Base-by-base conservation (phyloP, 768 basidiomycete genomes). In the Naganishia randhawae region DNA sequence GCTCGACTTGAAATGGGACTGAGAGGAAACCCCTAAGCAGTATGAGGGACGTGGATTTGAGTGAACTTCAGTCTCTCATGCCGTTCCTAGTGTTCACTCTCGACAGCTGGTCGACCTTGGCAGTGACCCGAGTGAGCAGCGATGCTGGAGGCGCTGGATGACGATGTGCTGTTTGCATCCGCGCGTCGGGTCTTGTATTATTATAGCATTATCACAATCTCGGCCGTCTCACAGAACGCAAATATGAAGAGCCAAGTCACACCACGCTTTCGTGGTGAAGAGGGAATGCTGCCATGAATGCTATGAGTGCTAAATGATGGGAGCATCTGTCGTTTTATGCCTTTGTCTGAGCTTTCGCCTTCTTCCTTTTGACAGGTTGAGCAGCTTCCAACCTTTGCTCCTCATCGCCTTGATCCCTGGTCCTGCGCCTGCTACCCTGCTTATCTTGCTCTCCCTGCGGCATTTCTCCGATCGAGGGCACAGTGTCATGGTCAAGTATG, bases 341-440 rank as follows among this genome's bases (percentile, higher is more conserved):
- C n/a, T 22, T 48, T 22, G n/a, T 22, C 14, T 7, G 32, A 22
- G 31, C 31, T 35, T 39, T 55, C n/a, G 33, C 54, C 33, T 55
- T 55, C 22, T 55, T 55, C 8, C 54, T 32, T 27, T 55, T 55
- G 3, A 37, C 32, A 22, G 31, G 54, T 22, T 35, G 31, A 6
- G 16, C n/a, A 14, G 33, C 33, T 3, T 37, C 32, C 19, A 11
- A 11, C 9, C 7, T 22, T 27, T 11, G 25, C 17, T 33, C 19
- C 6, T 25, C 25, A 25, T 61, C 57, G 11, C 10, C 37, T 25
- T 61, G 33, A 14, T 48, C n/a, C 6, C 45, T 22, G 11, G 11
- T 48, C 3, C 39, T 42, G 13, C 57, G 57, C 57, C 41, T 61
- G 37, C 57, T 61, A 14, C 29, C 27, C 13, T 33, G 33, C 54